Evolutionary conservation across 2,329 filamentous ascomycete species (phyloP), one percentile per base, ranked within the genome.

Genomic region (Huntiella omanensis): DNA sequence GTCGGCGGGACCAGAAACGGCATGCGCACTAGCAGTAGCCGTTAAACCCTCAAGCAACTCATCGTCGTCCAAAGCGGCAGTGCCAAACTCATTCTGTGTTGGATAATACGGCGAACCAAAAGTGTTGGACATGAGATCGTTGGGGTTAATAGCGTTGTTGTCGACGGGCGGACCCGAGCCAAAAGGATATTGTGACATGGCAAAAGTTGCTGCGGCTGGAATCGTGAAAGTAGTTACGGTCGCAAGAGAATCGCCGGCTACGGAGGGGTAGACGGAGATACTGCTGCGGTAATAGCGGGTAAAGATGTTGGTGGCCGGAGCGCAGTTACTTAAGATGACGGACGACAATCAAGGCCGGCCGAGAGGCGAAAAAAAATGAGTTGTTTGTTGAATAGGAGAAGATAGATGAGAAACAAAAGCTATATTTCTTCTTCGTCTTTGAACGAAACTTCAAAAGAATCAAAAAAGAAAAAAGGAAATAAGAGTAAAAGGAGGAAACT

Each of bases 31-130:
- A 3, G 17, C 17, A 54, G 69, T 70, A 38, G 64, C 70, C 16
- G 45, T 40, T 6, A 88, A 68, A 33, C 73, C 73, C 53, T 94
- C 87, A 40, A 88, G 70, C 40, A 96, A 69, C 58, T 95, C 88
- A 52, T 95, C 88, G 53, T 94, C 88, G 51, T 76, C 80, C 53
- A 94, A 87, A 36, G 80, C 72, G 8, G 83, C 81, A 50, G 80
- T 81, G 54, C 77, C 78, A 40, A 80, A 80, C 64, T 86, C 94
- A 59, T 74, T 80, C 49, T 76, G 78, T 32, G 35, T 40, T 17
- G 45, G 35, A 28, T 50, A 46, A 43, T 45, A 43, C 22, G 46
- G 39, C 19, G 44, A 43, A 44, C 46, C 44, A 40, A 48, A 37
- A 40, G 38, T 37, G 46, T 39, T 36, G 28, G 47, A 35, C 40